Evolutionary conservation across 2,329 filamentous ascomycete genomes (phyloP), one percentile per base, ranked within the genome.

Genomic region (Neofusicoccum parvum): DNA sequence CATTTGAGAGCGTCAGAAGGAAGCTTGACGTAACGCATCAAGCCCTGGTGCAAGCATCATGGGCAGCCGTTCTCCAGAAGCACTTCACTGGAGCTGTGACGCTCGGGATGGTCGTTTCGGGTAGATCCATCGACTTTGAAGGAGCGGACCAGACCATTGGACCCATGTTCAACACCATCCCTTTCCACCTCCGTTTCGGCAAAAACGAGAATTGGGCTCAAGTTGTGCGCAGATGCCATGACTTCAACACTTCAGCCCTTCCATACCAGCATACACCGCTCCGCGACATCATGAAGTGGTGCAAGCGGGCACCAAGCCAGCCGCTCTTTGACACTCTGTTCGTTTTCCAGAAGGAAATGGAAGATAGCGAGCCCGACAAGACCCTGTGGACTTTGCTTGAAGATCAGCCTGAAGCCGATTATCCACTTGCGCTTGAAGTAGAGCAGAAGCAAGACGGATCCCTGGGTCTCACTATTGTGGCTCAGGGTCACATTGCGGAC

Each of bases 131-230:
- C 4, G 86, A 91, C 49, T 78, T 92, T 12, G 83, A 89, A 7
- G 82, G 82, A 1, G 85, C 88, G 1, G 90, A 93, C 53, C 73
- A 82, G 23, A 86, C 91, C 0, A 85, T 95, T 48, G 94, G 94
- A 0, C 94, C 94, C 0, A 79, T 97, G 20, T 96, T 97, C 83
- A 97, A 97, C 73, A 97, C 93, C 0, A 80, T 97, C 1, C 92
- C 94, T 0, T 92, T 90, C 73, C 83, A 86, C 64, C 77, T 88
- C 39, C 73, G 79, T 5, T 69, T 85, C 14, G 67, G 77, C 6
- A 68, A 75, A 0, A 72, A 76, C 0, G 79, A 83, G 4, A 87
- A 82, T 0, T 92, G 90, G 87, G 74, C 78, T 0, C 82, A 85
- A 0, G 75, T 92, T 1, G 80, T 92, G 23, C 81, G 79, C 15